Evolutionary conservation across 192 early-diverging fungal genomes (phyloP).

Genomic region (Gryganskiella cystojenkinii): DNA sequence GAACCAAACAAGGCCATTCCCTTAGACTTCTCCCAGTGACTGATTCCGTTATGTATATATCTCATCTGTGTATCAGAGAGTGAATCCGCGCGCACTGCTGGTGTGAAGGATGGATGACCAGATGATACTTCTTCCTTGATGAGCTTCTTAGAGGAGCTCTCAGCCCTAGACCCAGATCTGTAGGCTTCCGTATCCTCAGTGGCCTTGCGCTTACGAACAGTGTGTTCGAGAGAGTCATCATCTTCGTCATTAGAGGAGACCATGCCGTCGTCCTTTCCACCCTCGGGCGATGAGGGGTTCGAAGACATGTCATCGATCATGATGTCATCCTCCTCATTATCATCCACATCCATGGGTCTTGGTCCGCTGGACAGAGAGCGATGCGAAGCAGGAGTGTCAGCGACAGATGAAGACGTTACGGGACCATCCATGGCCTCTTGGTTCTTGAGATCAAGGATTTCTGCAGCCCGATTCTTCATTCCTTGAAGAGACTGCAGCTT

Average conservation of each 20-base stretch:
- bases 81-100: not conserved
- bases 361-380: not conserved
- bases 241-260: conserved; percentile 10
- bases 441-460: conserved; percentile 27
- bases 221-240: conserved; percentile 24
- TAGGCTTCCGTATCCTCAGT: not conserved
- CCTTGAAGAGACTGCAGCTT: conserved; percentile 12
- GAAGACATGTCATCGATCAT: conserved; percentile 46
- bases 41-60: conserved; percentile 19
- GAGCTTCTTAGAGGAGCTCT: conserved; percentile 1
- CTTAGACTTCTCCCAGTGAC: conserved; percentile 22
- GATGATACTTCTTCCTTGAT: conserved; percentile 1
- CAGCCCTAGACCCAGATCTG: not conserved
- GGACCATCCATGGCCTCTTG: not conserved
- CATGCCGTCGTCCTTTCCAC: conserved; percentile 1
- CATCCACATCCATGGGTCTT: conserved; percentile 4
- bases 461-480: conserved; percentile 12
- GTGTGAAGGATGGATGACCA: too few species aligned
- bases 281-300: conserved; percentile 43
- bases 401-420: not conserved
- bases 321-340: conserved; percentile 48
- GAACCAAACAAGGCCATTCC: conserved; percentile 18
- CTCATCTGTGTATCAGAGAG: conserved; percentile 9
- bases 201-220: conserved; percentile 32
- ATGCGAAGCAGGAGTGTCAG: not conserved